These are phyloP conservation scores for Pythium apleroticum DNA, from an alignment of 352 stramenopile genomes.

Conservation along the genomic window DNA sequence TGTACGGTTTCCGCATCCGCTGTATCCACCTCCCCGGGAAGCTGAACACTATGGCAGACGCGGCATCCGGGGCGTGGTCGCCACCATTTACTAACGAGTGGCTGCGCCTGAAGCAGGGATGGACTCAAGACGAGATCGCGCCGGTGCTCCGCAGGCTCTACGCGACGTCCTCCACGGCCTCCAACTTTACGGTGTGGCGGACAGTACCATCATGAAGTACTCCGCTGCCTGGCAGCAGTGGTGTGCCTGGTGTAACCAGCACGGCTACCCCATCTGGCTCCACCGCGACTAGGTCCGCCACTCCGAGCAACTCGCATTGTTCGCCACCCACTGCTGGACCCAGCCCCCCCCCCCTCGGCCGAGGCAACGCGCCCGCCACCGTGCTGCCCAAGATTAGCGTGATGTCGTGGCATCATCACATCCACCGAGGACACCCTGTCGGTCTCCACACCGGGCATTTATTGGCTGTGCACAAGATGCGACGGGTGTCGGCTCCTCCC, in stretches of 20 bases:
- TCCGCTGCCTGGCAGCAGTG: not conserved
- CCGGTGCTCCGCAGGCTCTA: not conserved
- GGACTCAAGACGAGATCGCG: not conserved
- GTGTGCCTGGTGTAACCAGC: not conserved
- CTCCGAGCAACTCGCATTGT: slow-evolving; percentile 4
- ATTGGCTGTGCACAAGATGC: slow-evolving; percentile 24
- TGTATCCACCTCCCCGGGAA: slow-evolving; percentile 12
- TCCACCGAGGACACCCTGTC: slow-evolving; percentile 19
- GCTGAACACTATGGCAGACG: slow-evolving; percentile 17
- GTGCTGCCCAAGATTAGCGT: slow-evolving; percentile 31
- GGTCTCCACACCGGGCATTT: slow-evolving; percentile 22
- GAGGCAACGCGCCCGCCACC: slow-evolving; percentile 23
- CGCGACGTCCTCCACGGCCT: not conserved
- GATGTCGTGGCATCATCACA: slow-evolving; percentile 29
- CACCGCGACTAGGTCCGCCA: not conserved
- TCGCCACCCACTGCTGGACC: slow-evolving; percentile 7
- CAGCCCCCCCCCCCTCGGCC: not conserved
- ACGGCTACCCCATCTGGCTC: not conserved
- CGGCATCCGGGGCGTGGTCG: slow-evolving; percentile 18
- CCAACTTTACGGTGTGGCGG: not conserved
- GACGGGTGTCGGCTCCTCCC: slow-evolving; percentile 17
- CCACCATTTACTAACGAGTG: slow-evolving; percentile 1
- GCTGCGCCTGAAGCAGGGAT: not conserved
- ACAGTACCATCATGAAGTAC: not conserved
- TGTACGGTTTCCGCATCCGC: slow-evolving; percentile 23